These are phyloP conservation scores for Roridomyces roridus DNA, from an alignment of 768 basidiomycete species.

Conservation along the genomic window DNA sequence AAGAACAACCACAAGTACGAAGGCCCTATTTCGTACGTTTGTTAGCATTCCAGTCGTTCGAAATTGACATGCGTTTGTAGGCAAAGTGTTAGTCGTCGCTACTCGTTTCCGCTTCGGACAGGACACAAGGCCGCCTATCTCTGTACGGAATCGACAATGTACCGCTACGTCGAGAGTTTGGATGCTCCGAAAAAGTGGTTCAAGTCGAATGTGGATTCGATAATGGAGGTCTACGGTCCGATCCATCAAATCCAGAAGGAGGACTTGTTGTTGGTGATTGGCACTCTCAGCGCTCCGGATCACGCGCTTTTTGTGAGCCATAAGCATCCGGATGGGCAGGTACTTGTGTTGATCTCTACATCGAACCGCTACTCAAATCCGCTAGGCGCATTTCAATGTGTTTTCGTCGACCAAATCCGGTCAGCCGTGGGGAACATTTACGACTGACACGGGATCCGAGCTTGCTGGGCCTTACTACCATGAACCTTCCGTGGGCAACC, in stretches of 20 bases:
- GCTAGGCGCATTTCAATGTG: slow-evolving; percentile 73
- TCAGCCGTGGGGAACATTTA: slow-evolving; percentile 78
- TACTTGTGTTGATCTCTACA: slow-evolving; percentile 24
- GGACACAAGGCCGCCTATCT: slow-evolving; percentile 59
- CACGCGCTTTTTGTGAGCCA: slow-evolving; percentile 62
- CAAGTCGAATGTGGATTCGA: slow-evolving; percentile 53
- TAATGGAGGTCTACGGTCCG: slow-evolving; percentile 49
- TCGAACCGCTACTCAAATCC: neutral
- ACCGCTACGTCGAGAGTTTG: slow-evolving; percentile 55
- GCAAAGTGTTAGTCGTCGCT: slow-evolving; percentile 46
- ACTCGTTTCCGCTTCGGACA: slow-evolving; percentile 51
- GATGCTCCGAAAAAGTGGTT: slow-evolving; percentile 61
- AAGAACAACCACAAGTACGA: slow-evolving; percentile 39
- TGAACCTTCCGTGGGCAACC: slow-evolving; percentile 41
- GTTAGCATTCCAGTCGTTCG: neutral
- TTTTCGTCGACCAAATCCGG: slow-evolving; percentile 56
- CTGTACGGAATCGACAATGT: slow-evolving; percentile 57
- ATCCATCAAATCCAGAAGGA: slow-evolving; percentile 42
- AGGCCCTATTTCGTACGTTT: slow-evolving; percentile 46
- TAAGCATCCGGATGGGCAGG: slow-evolving; percentile 66
- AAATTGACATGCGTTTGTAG: slow-evolving; percentile 28
- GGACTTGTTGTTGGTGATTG: slow-evolving; percentile 57
- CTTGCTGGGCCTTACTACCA: slow-evolving; percentile 54
- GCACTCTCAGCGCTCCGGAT: slow-evolving; percentile 58
- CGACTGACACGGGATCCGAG: slow-evolving; percentile 56